A percentile compares a stretch with the other conserved stretches of the same genome.
phyloP scores from a whole-genome alignment of 352 stramenopile species.

The Peronospora tabacina region DNA sequence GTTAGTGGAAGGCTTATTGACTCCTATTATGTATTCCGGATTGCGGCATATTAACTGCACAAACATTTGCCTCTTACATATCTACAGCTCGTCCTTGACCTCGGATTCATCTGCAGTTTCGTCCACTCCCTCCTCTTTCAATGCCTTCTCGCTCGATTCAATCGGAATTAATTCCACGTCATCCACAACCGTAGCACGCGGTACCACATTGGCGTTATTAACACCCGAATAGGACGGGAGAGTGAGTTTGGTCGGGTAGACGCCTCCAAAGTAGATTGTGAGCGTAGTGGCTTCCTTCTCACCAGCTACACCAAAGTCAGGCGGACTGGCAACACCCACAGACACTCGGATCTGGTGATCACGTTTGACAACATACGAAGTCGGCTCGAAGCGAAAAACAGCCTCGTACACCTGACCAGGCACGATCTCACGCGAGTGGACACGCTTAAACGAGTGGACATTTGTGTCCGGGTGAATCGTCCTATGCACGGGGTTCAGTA shows the following conservation, averaged over 20 bases:
- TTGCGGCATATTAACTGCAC: background rate
- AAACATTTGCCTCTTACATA: background rate
- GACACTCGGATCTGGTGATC: slow-evolving; percentile 69
- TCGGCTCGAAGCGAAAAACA: slow-evolving; percentile 64
- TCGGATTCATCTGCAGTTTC: slow-evolving; percentile 49
- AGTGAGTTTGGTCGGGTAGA: slow-evolving; percentile 64
- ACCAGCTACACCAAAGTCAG: slow-evolving; percentile 46
- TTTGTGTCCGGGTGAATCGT: slow-evolving; percentile 46
- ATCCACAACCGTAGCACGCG: slow-evolving; percentile 22
- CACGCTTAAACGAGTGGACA: slow-evolving; percentile 64
- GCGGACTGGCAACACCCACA: slow-evolving; percentile 47
- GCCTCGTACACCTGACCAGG: slow-evolving; percentile 67
- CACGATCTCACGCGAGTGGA: slow-evolving; percentile 50
- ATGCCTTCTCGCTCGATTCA: slow-evolving; percentile 13
- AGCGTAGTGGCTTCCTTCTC: slow-evolving; percentile 54
- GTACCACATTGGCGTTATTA: slow-evolving; percentile 58
- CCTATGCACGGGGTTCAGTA: slow-evolving; percentile 66
- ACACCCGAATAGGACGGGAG: slow-evolving; percentile 53
- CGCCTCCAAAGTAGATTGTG: slow-evolving; percentile 62
- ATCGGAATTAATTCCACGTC: slow-evolving; percentile 25
- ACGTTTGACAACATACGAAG: slow-evolving; percentile 72
- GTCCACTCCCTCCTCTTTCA: slow-evolving; percentile 33
- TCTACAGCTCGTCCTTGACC: slow-evolving; percentile 48
- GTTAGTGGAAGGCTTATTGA: too few relatives aligned
- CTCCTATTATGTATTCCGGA: background rate